Conservation (phyloP, 148 eudicot genomes). For the Arctostaphylos glauca region DNA sequence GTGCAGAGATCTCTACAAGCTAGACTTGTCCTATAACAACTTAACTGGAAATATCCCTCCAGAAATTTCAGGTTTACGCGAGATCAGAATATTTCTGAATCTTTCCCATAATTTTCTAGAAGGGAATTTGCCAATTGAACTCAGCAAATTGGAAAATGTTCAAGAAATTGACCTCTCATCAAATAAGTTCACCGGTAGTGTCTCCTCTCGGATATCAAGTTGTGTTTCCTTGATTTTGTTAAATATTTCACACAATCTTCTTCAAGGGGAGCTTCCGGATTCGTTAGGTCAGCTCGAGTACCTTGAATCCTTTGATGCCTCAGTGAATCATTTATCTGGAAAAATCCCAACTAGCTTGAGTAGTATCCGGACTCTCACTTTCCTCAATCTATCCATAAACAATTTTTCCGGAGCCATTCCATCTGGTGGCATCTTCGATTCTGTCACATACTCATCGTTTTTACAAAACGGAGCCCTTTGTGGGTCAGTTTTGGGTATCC, state of each 20-base stretch:
- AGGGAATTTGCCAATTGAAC: slow-evolving; percentile 37
- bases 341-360: slow-evolving; percentile 28
- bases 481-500: slow-evolving; percentile 25
- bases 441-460: slow-evolving; percentile 26
- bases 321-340: slow-evolving; percentile 29
- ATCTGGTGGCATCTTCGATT: slow-evolving; percentile 30
- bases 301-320: slow-evolving; percentile 33
- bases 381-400: slow-evolving; percentile 36
- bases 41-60: slow-evolving; percentile 35
- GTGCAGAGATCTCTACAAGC: slow-evolving; percentile 24
- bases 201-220: slow-evolving; percentile 24
- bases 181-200: slow-evolving; percentile 27
- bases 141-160: slow-evolving; percentile 33
- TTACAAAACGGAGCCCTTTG: slow-evolving; percentile 27
- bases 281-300: slow-evolving; percentile 21
- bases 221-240: slow-evolving; percentile 27
- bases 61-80: slow-evolving; percentile 25
- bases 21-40: slow-evolving; percentile 40
- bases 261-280: slow-evolving; percentile 35
- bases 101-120: slow-evolving; percentile 34
- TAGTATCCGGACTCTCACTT: slow-evolving; percentile 17
- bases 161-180: slow-evolving; percentile 37
- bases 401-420: slow-evolving; percentile 31
- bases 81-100: slow-evolving; percentile 32
- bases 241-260: slow-evolving; percentile 32